Evolutionary conservation across 2,329 filamentous ascomycete genomes (phyloP).

Genomic region (Cercospora brassicicola): DNA sequence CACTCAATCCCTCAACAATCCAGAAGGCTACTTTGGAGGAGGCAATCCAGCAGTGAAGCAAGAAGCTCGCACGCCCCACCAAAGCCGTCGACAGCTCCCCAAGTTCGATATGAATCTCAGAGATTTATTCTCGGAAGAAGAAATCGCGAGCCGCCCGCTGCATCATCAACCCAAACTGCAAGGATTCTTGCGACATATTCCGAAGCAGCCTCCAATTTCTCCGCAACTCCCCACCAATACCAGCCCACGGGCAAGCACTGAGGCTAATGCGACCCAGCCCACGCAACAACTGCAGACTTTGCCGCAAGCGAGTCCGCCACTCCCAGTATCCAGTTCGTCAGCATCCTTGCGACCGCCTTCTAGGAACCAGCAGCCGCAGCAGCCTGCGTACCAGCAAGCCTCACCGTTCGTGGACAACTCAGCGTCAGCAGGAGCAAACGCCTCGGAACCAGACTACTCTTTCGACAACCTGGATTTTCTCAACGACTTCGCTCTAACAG

Average conservation of each 20-base stretch:
- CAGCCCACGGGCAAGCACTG: constrained; percentile 22
- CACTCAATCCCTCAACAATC: constrained; percentile 33
- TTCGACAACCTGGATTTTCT: constrained; percentile 57
- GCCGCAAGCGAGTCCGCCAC: constrained; percentile 33
- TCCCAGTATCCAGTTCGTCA: not conserved
- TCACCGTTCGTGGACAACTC: constrained; percentile 28
- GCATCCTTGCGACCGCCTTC: not conserved
- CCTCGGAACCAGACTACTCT: constrained; percentile 28
- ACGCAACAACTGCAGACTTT: constrained; percentile 15
- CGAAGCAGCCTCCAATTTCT: constrained; percentile 24
- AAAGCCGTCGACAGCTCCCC: constrained; percentile 40
- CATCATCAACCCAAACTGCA: constrained; percentile 24
- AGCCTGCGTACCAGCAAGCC: not conserved
- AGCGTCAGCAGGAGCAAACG: constrained; percentile 29
- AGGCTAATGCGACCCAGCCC: constrained; percentile 5
- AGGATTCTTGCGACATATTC: constrained; percentile 28
- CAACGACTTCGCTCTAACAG: constrained; percentile 49
- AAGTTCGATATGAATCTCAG: constrained; percentile 60
- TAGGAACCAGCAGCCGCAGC: not conserved
- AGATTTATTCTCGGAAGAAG: constrained; percentile 53
- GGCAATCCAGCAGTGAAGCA: constrained; percentile 3
- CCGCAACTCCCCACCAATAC: constrained; percentile 22
- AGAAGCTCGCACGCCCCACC: constrained; percentile 8
- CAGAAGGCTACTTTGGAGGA: constrained; percentile 33
- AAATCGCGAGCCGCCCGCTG: constrained; percentile 40